Evolutionary conservation across 139 green algal species (phyloP).

Genomic region (Bryopsis sp.): DNA sequence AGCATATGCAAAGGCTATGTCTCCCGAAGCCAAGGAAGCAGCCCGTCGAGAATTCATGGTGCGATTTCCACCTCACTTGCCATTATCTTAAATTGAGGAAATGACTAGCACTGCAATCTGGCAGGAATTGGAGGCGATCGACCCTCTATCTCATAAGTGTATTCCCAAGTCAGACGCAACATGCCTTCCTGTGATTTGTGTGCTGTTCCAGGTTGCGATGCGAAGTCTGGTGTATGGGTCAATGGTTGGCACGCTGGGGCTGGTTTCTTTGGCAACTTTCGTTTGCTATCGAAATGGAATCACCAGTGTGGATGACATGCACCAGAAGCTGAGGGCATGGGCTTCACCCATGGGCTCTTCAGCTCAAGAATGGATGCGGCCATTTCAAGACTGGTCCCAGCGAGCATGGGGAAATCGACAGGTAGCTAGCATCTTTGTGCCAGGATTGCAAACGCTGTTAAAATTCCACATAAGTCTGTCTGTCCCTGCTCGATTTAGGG

Average conservation of each 20-base stretch:
- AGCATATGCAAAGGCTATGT: neutral
- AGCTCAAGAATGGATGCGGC: neutral
- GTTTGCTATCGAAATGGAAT: neutral
- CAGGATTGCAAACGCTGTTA: too few relatives aligned
- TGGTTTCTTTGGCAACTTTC: neutral
- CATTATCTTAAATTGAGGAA: too few relatives aligned
- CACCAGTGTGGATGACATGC: neutral
- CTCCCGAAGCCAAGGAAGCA: constrained; percentile 4
- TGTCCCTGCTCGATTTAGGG: too few relatives aligned
- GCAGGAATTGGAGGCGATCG: neutral
- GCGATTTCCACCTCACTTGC: neutral
- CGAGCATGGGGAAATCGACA: too few relatives aligned
- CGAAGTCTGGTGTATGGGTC: constrained; percentile 15
- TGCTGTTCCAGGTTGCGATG: constrained; percentile 8
- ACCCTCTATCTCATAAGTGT: too few relatives aligned
- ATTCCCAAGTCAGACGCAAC: too few relatives aligned
- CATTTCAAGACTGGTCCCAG: constrained; percentile 1
- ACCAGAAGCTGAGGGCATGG: neutral
- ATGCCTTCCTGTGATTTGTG: too few relatives aligned
- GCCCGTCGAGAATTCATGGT: constrained; percentile 7
- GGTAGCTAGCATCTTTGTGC: too few relatives aligned
- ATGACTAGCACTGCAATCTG: too few relatives aligned
- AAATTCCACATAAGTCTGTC: too few relatives aligned
- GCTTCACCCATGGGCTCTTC: neutral
- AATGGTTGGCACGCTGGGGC: neutral